These are phyloP conservation scores for Euryodendron excelsum DNA, from an alignment of 148 eudicot genomes.

Conservation along the genomic window DNA sequence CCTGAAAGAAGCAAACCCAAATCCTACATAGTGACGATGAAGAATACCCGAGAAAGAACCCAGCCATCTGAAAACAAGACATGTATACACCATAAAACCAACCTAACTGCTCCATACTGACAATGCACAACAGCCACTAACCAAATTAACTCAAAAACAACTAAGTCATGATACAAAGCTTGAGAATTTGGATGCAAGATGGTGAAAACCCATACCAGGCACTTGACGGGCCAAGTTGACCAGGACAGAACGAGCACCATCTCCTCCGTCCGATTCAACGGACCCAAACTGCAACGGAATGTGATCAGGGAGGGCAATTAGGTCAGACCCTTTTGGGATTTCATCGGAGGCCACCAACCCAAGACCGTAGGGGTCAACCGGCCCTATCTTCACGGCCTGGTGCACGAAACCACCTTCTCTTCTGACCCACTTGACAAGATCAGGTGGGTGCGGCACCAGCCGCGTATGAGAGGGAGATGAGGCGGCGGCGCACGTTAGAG, in stretches of 20 bases:
- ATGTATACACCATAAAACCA: not conserved
- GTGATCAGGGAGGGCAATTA: slow-evolving; percentile 46
- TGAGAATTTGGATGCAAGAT: not conserved
- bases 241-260: slow-evolving; percentile 25
- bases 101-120: slow-evolving; percentile 12
- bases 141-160: not conserved
- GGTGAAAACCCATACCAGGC: not conserved
- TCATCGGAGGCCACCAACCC: slow-evolving; percentile 61
- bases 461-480: not conserved
- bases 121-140: not conserved
- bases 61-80: not conserved
- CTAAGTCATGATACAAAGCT: slow-evolving; percentile 25
- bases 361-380: slow-evolving; percentile 40
- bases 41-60: not conserved
- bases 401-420: slow-evolving; percentile 77
- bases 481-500: slow-evolving; percentile 3
- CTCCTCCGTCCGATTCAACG: slow-evolving; percentile 21
- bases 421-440: slow-evolving; percentile 75
- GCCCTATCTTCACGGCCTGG: slow-evolving; percentile 43
- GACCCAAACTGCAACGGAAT: slow-evolving; percentile 40
- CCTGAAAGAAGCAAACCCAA: not conserved
- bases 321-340: slow-evolving; percentile 39
- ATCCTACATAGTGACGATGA: not conserved
- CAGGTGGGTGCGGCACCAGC: slow-evolving; percentile 53
- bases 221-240: slow-evolving; percentile 29